Evolutionary conservation across 1,284 basidiomycete genomes (phyloP).

Genomic region (Tilletia walkeri): DNA sequence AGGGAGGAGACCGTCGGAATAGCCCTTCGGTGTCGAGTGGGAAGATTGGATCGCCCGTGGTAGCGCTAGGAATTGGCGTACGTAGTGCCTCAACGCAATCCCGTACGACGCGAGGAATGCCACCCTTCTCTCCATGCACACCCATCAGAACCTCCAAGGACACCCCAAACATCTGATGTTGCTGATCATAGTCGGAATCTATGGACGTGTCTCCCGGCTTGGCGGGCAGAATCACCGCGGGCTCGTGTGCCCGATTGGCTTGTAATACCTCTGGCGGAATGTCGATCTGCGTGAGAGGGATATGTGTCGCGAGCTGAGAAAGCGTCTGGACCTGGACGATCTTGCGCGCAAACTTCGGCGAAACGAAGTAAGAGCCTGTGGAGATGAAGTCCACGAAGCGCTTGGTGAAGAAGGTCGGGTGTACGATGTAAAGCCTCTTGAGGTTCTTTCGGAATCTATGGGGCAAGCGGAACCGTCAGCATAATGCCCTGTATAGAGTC

Average conservation of each 20-base stretch:
- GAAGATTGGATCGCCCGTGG: slow-evolving; percentile 41
- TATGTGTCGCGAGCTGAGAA: slow-evolving; percentile 69
- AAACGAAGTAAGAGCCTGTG: slow-evolving; percentile 77
- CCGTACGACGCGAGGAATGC: slow-evolving; percentile 72
- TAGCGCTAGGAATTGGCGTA: slow-evolving; percentile 57
- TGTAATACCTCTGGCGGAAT: slow-evolving; percentile 76
- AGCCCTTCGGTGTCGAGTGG: slow-evolving; percentile 73
- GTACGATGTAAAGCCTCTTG: slow-evolving; percentile 79
- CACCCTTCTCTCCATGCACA: slow-evolving; percentile 70
- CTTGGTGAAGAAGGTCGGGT: slow-evolving; percentile 78
- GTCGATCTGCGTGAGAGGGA: slow-evolving; percentile 79
- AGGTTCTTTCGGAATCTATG: slow-evolving; percentile 73
- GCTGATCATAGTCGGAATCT: slow-evolving; percentile 62
- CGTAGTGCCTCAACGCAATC: slow-evolving; percentile 71
- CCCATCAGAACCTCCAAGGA: slow-evolving; percentile 78
- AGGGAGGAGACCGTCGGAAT: slow-evolving; percentile 74
- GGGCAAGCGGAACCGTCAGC: slow-evolving; percentile 22
- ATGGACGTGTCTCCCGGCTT: neutral
- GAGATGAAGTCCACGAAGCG: slow-evolving; percentile 70
- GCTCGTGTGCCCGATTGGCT: slow-evolving; percentile 46
- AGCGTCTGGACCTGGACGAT: slow-evolving; percentile 72
- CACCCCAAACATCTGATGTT: slow-evolving; percentile 72
- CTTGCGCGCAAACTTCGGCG: slow-evolving; percentile 84
- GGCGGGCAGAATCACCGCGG: slow-evolving; percentile 22
- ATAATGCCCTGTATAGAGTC: neutral